A percentile compares a stretch with the other conserved stretches of the same genome.
Evolutionary conservation across 129 eudicot species (phyloP).

Genomic region (Helianthus annuus): DNA sequence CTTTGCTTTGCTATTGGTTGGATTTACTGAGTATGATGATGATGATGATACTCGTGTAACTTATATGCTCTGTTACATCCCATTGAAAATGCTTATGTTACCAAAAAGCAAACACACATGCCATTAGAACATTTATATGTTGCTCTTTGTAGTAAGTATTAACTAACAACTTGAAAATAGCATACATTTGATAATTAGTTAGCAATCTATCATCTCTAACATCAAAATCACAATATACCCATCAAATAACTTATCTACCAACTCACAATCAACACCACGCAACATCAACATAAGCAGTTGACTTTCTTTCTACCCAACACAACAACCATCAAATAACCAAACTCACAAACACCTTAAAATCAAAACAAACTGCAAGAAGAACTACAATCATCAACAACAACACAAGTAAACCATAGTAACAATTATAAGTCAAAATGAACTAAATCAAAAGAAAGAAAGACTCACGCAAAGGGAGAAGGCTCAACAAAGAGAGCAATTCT

Average conservation of each 20-base stretch:
- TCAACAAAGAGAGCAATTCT: conserved; percentile 98
- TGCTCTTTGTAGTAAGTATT: not conserved
- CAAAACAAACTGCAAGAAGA: conserved; percentile 15
- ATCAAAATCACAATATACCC: conserved; percentile 11
- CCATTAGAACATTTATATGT: not conserved
- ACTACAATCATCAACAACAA: not conserved
- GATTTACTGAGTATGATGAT: no score
- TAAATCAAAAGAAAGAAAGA: conserved; percentile 5
- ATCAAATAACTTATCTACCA: not conserved
- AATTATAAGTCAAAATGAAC: no score
- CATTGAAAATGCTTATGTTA: not conserved
- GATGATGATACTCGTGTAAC: not conserved
- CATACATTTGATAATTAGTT: not conserved
- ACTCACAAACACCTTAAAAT: no score
- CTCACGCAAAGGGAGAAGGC: conserved; percentile 99
- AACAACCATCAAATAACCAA: not conserved
- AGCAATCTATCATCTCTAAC: conserved; percentile 9
- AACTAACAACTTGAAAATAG: not conserved
- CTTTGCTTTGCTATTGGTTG: no score
- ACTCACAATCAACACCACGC: conserved; percentile 19
- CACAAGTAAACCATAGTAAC: not conserved
- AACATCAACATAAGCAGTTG: conserved; percentile 13
- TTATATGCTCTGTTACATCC: conserved; percentile 8
- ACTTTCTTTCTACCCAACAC: conserved; percentile 25
- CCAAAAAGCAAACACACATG: conserved; percentile 4